Evolutionary conservation across 179 eudicot genomes (phyloP).

Genomic region (Corrigiola litoralis): DNA sequence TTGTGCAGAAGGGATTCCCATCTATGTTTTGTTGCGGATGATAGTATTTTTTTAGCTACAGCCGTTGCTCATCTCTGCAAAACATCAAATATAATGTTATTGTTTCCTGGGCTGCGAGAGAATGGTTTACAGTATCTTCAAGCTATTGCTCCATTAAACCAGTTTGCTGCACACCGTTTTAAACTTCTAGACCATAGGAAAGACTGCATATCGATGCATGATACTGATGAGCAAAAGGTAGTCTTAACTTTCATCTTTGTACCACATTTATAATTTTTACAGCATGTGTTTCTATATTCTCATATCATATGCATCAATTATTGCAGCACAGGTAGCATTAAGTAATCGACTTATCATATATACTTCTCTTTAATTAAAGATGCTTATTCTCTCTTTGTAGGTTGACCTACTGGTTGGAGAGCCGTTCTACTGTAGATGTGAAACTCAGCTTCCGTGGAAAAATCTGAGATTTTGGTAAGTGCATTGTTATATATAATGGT

Average conservation of each 20-base stretch:
- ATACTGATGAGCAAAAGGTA: conserved; percentile 55
- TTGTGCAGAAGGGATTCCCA: conserved; percentile 41
- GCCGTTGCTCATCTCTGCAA: conserved; percentile 55
- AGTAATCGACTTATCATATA: not conserved
- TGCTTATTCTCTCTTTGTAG: conserved; percentile 37
- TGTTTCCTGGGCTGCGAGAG: conserved; percentile 66
- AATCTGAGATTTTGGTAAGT: conserved; percentile 82
- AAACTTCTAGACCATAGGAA: conserved; percentile 39
- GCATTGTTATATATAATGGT: not conserved
- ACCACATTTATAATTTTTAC: no score
- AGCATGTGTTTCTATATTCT: not conserved
- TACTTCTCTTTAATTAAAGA: not conserved
- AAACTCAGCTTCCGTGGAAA: conserved; percentile 81
- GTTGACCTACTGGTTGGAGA: conserved; percentile 75
- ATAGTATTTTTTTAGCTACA: conserved; percentile 69
- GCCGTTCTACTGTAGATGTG: conserved; percentile 84
- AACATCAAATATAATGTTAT: conserved; percentile 44
- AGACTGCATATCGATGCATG: conserved; percentile 30
- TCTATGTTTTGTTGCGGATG: conserved; percentile 74
- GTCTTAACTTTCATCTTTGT: not conserved
- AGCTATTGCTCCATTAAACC: conserved; percentile 57
- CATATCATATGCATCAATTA: not conserved
- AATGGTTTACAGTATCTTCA: conserved; percentile 61
- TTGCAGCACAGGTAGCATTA: not conserved
- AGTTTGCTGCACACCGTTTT: conserved; percentile 45